phyloP scores from a whole-genome alignment of 164 flowering plant species.

The Aristolochia contorta region DNA sequence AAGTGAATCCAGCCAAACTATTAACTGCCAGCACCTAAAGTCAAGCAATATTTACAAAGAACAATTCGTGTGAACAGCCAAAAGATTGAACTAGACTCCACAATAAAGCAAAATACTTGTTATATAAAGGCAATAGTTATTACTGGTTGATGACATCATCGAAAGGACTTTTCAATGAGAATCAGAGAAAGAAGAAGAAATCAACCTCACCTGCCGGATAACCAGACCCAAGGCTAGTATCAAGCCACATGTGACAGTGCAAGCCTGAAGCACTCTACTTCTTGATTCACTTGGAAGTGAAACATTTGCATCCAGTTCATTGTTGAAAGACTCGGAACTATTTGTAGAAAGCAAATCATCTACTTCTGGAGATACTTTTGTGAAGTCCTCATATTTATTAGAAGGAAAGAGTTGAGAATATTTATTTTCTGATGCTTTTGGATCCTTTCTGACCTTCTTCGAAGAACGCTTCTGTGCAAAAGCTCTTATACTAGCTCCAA shows the following conservation, averaged over 20 bases:
- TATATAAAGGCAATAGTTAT: no score
- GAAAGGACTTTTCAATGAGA: no score
- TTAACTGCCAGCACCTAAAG: not conserved
- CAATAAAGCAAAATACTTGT: not conserved
- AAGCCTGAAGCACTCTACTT: constrained; percentile 61
- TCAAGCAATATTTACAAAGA: not conserved
- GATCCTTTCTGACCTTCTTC: constrained; percentile 27
- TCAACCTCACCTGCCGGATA: constrained; percentile 53
- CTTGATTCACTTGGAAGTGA: constrained; percentile 28
- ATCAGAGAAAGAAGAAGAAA: not conserved
- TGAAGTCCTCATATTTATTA: constrained; percentile 13
- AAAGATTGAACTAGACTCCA: not conserved
- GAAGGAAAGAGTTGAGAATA: constrained; percentile 6
- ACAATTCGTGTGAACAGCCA: not conserved
- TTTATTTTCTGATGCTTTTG: constrained; percentile 10
- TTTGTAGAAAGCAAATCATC: constrained; percentile 13
- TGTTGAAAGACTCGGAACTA: constrained; percentile 8
- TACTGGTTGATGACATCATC: no score
- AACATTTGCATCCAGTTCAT: constrained; percentile 13
- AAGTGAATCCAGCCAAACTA: constrained; percentile 1
- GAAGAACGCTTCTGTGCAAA: constrained; percentile 33
- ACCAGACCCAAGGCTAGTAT: constrained; percentile 51
- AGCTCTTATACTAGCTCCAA: constrained; percentile 18
- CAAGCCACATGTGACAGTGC: constrained; percentile 53
- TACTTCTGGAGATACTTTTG: constrained; percentile 9